A percentile compares a stretch with the other conserved stretches of the same genome.
phyloP scores from a whole-genome alignment of 2,329 filamentous ascomycete genomes.

The Macrophomina tecta region DNA sequence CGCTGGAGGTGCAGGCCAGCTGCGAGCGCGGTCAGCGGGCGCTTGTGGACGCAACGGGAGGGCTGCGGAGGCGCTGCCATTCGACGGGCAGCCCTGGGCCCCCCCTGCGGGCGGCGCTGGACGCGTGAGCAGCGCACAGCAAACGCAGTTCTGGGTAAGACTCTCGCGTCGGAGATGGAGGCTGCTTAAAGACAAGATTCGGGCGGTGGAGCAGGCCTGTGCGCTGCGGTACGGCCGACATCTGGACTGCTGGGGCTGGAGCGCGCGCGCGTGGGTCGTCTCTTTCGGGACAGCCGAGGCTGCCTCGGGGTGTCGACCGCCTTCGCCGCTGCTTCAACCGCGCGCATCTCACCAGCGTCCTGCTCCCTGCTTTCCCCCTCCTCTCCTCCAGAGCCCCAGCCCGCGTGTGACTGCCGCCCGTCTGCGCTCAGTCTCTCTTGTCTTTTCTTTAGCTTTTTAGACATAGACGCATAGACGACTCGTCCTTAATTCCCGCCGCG shows the following conservation, averaged over 20 bases:
- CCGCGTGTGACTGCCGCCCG: not conserved
- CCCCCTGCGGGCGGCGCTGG: slow-evolving; percentile 1
- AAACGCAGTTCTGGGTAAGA: not conserved
- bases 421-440: not conserved
- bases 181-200: slow-evolving; percentile 3
- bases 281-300: slow-evolving; percentile 16
- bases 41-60: not conserved
- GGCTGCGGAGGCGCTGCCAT: not conserved
- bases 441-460: slow-evolving; percentile 11
- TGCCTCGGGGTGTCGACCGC: not conserved
- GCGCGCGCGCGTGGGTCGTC: slow-evolving; percentile 2
- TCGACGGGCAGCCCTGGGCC: not conserved
- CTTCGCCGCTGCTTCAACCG: slow-evolving; percentile 1
- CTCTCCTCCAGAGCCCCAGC: no score
- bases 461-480: slow-evolving; percentile 18
- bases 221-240: slow-evolving; percentile 23
- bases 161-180: slow-evolving; percentile 9
- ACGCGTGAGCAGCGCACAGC: slow-evolving; percentile 12
- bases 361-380: not conserved
- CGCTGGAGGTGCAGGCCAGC: not conserved
- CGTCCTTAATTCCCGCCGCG: slow-evolving; percentile 11
- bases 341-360: not conserved
- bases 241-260: not conserved
- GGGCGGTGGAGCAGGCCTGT: not conserved
- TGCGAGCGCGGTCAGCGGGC: slow-evolving; percentile 13